Evolutionary conservation across 208 protist genomes (phyloP), one percentile per base, ranked within the genome.

Genomic region (Wallacemonas collosoma): DNA sequence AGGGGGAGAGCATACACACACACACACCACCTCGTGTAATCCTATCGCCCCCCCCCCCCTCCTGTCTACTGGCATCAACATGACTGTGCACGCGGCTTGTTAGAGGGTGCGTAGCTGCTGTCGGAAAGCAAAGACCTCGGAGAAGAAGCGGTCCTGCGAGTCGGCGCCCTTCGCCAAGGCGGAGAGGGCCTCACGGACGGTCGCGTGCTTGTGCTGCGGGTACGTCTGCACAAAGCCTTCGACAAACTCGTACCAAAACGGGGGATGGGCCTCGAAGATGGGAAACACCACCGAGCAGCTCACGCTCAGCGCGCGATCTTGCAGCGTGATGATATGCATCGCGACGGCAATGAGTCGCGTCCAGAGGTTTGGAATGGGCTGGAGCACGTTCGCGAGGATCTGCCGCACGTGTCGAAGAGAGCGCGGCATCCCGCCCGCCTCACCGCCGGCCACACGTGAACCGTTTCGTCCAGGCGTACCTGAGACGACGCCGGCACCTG

Each of bases 301-400:
- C 40, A 82, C 75, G 56, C 81, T 89, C 17, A 94, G 68, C 26
- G 81, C 88, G 51, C 88, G 88, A 58, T 96, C 91, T 68, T 93
- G 91, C 63, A 85, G 86, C 11, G 83, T 80, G 70, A 94, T 96
- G 40, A 96, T 84, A 69, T 90, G 88, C 91, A 96, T 96, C 8
- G 86, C 86, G 1, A 87, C 78, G 0, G 79, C 67, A 50, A 96
- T 82, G 38, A 96, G 82, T n/a, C 79, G 74, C 66, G 82, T 55
- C 89, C 91, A 96, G 39, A 96, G 68, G 15, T 83, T 81, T 39
- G 79, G 67, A 60, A 93, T 80, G 9, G 88, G 88, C 75, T 86
- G 81, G n/a, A 96, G 79, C 14, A 81, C 68, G 15, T 61, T 70
- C 8, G 91, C 91, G 26, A 95, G 71, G 14, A 79, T 65, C 66